Evolutionary conservation across 345 rosid genomes (phyloP).

Genomic region (Euphorbia pulcherrima): DNA sequence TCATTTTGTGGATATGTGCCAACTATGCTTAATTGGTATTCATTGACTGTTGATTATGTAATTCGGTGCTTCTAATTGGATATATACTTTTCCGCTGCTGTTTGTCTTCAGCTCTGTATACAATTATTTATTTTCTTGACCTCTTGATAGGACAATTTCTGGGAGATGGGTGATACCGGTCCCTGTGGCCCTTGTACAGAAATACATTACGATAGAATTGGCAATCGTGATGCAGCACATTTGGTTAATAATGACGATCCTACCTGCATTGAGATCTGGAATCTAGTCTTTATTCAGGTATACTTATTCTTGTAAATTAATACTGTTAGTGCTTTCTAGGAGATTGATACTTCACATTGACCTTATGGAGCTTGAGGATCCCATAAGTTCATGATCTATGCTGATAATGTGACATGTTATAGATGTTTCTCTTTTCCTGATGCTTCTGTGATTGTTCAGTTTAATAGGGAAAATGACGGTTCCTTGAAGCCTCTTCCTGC

Average conservation of each 20-base stretch:
- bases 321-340: slow-evolving; percentile 4
- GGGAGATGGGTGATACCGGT: slow-evolving; percentile 99
- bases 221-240: slow-evolving; percentile 73
- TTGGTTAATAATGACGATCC: slow-evolving; percentile 94
- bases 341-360: not conserved
- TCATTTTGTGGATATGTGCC: not conserved
- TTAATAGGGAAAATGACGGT: slow-evolving; percentile 86
- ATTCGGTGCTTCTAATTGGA: not conserved
- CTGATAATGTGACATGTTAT: not conserved
- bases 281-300: slow-evolving; percentile 97
- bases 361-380: not conserved
- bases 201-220: slow-evolving; percentile 87
- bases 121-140: slow-evolving; percentile 12
- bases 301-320: not conserved
- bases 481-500: slow-evolving; percentile 83
- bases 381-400: not conserved
- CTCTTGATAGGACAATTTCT: slow-evolving; percentile 72
- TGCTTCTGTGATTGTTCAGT: slow-evolving; percentile 37
- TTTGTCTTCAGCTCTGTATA: not conserved
- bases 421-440: slow-evolving; percentile 1
- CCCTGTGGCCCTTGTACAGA: slow-evolving; percentile 99
- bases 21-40: not conserved
- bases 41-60: not conserved
- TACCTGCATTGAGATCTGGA: slow-evolving; percentile 98
- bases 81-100: not conserved